A percentile compares a stretch with the other conserved stretches of the same genome.
Evolutionary conservation across 768 basidiomycete species (phyloP).

Genomic region (Porphyrellus cyaneotinctus): DNA sequence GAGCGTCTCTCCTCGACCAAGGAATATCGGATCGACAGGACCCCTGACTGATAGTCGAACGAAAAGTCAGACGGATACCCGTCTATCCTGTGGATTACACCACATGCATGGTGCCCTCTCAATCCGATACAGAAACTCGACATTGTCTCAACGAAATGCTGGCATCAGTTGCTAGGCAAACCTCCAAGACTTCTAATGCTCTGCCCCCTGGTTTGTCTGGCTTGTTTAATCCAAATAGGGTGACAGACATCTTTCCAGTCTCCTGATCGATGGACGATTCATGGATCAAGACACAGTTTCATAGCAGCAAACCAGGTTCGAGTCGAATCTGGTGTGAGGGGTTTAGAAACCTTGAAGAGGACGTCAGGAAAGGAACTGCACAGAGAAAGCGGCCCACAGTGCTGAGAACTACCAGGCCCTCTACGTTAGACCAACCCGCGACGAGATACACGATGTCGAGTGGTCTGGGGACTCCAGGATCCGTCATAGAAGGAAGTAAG

Average conservation of each 20-base stretch:
- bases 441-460: slow-evolving; percentile 4
- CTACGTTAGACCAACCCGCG: neutral
- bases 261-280: slow-evolving; percentile 1
- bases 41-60: neutral
- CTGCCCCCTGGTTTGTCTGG: neutral
- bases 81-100: neutral
- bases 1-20: neutral
- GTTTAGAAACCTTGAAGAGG: slow-evolving; percentile 1
- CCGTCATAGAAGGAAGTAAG: neutral
- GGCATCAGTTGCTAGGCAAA: slow-evolving; percentile 6
- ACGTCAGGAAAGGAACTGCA: neutral
- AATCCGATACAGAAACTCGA: slow-evolving; percentile 1
- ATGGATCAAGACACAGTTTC: neutral
- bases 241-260: neutral
- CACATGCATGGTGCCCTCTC: neutral
- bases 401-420: slow-evolving; percentile 5
- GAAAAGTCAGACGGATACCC: neutral
- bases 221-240: slow-evolving; percentile 2
- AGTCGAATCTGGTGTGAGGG: neutral
- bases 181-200: neutral
- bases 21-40: neutral
- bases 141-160: neutral
- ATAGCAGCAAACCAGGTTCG: neutral
- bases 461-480: neutral
- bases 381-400: neutral